These are phyloP conservation scores for Thielaviopsis ethacetica DNA, from an alignment of 2,329 filamentous ascomycete genomes.

Conservation along the genomic window DNA sequence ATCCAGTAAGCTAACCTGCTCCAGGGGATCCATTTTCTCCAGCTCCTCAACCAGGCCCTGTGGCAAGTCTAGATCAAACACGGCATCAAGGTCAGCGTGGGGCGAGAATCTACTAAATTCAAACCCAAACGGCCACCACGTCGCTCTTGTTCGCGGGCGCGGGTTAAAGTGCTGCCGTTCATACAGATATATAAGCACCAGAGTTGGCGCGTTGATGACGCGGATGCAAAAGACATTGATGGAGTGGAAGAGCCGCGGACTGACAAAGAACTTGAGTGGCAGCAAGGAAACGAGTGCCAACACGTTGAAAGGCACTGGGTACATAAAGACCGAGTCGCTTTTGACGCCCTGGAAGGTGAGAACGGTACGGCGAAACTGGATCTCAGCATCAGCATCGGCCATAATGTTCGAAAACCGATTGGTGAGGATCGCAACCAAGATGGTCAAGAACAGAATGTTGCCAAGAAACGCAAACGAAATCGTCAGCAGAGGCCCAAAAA, in stretches of 20 bases:
- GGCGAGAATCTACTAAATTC: constrained; percentile 35
- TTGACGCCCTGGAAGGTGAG: constrained; percentile 62
- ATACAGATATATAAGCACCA: constrained; percentile 43
- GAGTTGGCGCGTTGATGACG: constrained; percentile 44
- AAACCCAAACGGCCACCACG: constrained; percentile 18
- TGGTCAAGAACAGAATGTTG: constrained; percentile 59
- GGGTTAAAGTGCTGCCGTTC: constrained; percentile 37
- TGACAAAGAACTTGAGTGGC: constrained; percentile 46
- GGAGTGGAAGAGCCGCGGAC: constrained; percentile 51
- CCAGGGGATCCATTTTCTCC: constrained; percentile 20
- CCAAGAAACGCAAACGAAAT: constrained; percentile 58
- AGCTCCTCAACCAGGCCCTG: constrained; percentile 21
- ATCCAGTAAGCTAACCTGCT: constrained; percentile 20
- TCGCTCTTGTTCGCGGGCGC: not conserved
- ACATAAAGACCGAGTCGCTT: constrained; percentile 52
- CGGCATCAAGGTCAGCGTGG: constrained; percentile 42
- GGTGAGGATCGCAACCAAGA: constrained; percentile 56
- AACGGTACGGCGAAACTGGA: constrained; percentile 55
- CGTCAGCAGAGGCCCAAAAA: constrained; percentile 53
- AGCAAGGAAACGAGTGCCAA: constrained; percentile 45
- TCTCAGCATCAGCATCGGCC: constrained; percentile 51
- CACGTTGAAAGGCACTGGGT: constrained; percentile 55
- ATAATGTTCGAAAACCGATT: constrained; percentile 58
- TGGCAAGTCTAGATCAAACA: constrained; percentile 44
- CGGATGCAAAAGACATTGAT: constrained; percentile 52